phyloP scores from a whole-genome alignment of 257 asterid genomes.

The Mitragyna speciosa region DNA sequence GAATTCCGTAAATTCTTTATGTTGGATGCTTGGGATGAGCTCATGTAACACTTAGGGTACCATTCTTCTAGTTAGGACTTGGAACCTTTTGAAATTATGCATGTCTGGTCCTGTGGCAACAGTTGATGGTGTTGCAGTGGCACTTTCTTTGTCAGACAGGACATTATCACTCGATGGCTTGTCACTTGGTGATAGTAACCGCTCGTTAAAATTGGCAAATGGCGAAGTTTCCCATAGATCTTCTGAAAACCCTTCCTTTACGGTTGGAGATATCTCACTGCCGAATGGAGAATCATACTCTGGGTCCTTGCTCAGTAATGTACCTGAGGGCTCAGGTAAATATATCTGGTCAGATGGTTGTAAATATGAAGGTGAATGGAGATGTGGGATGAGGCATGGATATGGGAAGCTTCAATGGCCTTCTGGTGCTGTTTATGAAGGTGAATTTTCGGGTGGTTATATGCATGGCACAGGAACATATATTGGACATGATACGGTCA shows the following conservation, averaged over 20 bases:
- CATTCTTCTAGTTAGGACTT: slow-evolving; percentile 33
- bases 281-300: slow-evolving; percentile 62
- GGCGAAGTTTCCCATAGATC: slow-evolving; percentile 56
- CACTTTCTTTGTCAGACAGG: slow-evolving; percentile 55
- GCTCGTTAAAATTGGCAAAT: slow-evolving; percentile 29
- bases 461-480: slow-evolving; percentile 76
- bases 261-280: slow-evolving; percentile 48
- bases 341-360: slow-evolving; percentile 90
- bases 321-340: slow-evolving; percentile 76
- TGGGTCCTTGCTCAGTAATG: slow-evolving; percentile 62
- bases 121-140: slow-evolving; percentile 48
- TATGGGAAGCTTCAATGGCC: slow-evolving; percentile 76
- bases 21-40: slow-evolving; percentile 18
- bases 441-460: slow-evolving; percentile 88
- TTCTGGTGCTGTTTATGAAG: slow-evolving; percentile 82
- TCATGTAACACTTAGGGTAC: slow-evolving; percentile 29
- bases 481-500: slow-evolving; percentile 44
- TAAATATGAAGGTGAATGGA: slow-evolving; percentile 91
- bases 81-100: slow-evolving; percentile 59
- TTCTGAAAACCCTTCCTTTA: slow-evolving; percentile 45
- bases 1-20: slow-evolving; percentile 1
- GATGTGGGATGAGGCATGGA: slow-evolving; percentile 86
- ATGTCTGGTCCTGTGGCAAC: slow-evolving; percentile 89
- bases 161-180: slow-evolving; percentile 51
- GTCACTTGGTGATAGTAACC: slow-evolving; percentile 36